Percentiles rank a stretch among this genome's conserved stretches.
Conservation (phyloP, 176 grass and related monocot species). For the Pontederia paniculata region DNA sequence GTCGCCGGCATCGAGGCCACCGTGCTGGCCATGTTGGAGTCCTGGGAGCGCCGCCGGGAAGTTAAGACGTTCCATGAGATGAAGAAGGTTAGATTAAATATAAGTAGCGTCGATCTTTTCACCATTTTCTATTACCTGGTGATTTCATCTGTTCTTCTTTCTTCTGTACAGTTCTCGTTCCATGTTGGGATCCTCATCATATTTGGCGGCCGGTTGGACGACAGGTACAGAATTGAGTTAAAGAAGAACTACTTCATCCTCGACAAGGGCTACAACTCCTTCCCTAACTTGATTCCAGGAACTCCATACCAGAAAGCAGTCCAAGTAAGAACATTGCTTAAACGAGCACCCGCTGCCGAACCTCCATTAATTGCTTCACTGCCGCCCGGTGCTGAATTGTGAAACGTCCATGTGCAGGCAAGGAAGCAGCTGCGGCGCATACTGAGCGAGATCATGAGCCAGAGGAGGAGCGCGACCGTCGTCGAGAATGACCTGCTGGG, state of each 20-base stretch:
- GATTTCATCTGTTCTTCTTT: not conserved
- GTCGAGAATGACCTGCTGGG: conserved; percentile 49
- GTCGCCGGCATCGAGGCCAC: conserved; percentile 49
- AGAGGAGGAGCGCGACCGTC: conserved; percentile 36
- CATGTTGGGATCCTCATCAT: conserved; percentile 63
- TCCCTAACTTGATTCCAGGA: conserved; percentile 58
- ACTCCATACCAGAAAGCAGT: conserved; percentile 64
- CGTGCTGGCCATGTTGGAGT: conserved; percentile 27
- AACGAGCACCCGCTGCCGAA: not conserved
- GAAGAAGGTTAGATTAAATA: conserved; percentile 42
- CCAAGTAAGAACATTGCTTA: conserved; percentile 32
- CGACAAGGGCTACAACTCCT: conserved; percentile 97
- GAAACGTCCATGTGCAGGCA: conserved; percentile 28
- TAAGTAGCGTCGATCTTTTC: not conserved
- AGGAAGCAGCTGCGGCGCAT: conserved; percentile 45
- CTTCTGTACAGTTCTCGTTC: conserved; percentile 54
- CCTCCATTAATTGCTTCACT: too few species aligned
- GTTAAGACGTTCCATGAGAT: conserved; percentile 50
- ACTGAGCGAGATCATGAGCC: conserved; percentile 57
- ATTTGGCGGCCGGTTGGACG: conserved; percentile 54
- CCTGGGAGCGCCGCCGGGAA: conserved; percentile 33
- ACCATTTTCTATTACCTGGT: not conserved
- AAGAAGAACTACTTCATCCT: conserved; percentile 62
- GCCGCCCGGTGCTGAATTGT: too few species aligned
- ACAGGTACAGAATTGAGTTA: conserved; percentile 39